Percentiles rank a stretch among this genome's conserved stretches.
Conservation (phyloP, 352 stramenopile genomes). For the Pythium pyrilobum region DNA sequence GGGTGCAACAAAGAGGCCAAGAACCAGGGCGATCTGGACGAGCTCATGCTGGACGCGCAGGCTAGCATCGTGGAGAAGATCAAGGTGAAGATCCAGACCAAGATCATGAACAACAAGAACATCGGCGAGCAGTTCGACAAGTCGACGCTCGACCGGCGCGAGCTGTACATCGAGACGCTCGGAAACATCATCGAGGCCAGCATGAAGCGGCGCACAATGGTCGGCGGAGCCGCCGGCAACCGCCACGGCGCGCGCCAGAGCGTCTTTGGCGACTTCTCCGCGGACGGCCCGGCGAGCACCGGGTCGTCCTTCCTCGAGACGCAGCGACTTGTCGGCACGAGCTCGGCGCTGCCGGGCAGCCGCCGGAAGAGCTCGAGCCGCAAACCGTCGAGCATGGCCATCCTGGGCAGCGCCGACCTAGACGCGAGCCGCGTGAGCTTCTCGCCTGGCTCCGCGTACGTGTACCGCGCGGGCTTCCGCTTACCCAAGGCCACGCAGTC, state of each 20-base stretch:
- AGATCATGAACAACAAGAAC: conserved; percentile 90
- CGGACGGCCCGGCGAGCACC: conserved; percentile 14
- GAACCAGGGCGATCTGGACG: conserved; percentile 18
- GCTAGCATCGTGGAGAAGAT: conserved; percentile 63
- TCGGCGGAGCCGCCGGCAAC: background rate
- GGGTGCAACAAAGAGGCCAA: conserved; percentile 61
- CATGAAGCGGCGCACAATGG: conserved; percentile 65
- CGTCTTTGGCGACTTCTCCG: conserved; percentile 6
- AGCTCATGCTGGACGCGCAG: conserved; percentile 69
- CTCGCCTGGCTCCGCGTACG: conserved; percentile 19
- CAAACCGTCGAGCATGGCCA: conserved; percentile 8
- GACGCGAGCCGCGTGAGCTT: conserved; percentile 21
- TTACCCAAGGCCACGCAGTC: conserved; percentile 22
- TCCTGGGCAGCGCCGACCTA: conserved; percentile 14
- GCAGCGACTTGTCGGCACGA: conserved; percentile 31
- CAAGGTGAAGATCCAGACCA: conserved; percentile 67
- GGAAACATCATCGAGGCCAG: conserved; percentile 72
- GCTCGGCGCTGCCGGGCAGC: conserved; percentile 7
- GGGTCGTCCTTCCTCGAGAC: conserved; percentile 43
- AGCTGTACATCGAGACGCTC: conserved; percentile 78
- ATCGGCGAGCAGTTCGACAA: conserved; percentile 86
- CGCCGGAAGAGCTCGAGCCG: conserved; percentile 16
- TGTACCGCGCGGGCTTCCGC: conserved; percentile 24
- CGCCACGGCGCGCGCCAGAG: conserved; percentile 18
- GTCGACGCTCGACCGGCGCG: conserved; percentile 61